Evolutionary conservation across 306 rosid genomes (phyloP), one percentile per base, ranked within the genome.

Genomic region (Cotoneaster glaucophyllus): DNA sequence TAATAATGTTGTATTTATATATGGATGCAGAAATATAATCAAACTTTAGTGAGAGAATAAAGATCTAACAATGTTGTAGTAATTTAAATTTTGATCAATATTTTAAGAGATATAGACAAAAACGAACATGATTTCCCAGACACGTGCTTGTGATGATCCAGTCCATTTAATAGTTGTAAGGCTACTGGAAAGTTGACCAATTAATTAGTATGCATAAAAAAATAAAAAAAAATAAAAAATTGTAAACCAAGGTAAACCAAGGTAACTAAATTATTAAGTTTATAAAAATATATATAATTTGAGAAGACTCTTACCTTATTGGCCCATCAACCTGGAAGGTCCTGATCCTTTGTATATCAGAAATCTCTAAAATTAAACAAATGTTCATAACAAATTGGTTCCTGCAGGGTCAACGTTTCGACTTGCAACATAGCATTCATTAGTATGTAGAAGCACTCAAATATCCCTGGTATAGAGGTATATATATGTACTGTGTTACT

Each of bases 81-180:
- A 62, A 22, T 59, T 15, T 37, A 37, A 66, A 34, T 52, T 41
- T 67, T 54, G 44, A 68, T 48, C 21, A 48, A 48, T 65, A 26
- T 59, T 25, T 59, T 11, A 11, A 5, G 8, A 59, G n/a, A 29
- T 17, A 69, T 11, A 39, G 61, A 61, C 67, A 70, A 26, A 54
- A 54, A 19, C 68, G 50, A 71, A 71, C 62, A 66, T 76, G 74
- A 75, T 83, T 58, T 66, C 31, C 71, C 29, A 28, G 72, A 54
- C 86, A 83, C 84, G 84, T 83, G 84, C 80, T 15, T 74, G 68
- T 57, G 37, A 48, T 79, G 78, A 67, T 73, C 71, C 22, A 17
- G 19, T 41, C 78, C 53, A 6, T 44, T 43, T 24, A 45, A 74
- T 68, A 65, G 75, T 80, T 64, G 83, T 53, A 80, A 67, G 65